phyloP scores from a whole-genome alignment of 192 early-diverging fungal species.

The Linnemannia zychae region DNA sequence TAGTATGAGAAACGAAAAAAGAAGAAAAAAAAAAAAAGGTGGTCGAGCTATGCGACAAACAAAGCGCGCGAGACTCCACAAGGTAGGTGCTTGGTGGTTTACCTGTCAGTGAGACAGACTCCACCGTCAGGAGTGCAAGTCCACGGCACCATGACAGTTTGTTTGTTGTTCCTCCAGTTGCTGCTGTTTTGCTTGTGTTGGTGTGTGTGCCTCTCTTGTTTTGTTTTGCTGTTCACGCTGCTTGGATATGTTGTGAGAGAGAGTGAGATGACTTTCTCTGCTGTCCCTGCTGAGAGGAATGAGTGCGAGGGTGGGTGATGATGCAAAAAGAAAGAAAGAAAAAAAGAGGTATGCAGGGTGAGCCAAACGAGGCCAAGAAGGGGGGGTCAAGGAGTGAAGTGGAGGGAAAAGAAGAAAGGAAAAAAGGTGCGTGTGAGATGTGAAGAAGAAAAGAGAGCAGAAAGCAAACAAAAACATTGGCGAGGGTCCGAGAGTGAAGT shows the following conservation, averaged over 20 bases:
- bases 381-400: not conserved
- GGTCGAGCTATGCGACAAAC: not conserved
- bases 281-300: not conserved
- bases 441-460: not conserved
- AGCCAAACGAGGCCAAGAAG: not conserved
- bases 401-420: not conserved
- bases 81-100: not conserved
- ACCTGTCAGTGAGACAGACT: conserved; percentile 10
- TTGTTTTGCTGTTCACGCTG: not conserved
- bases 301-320: not conserved
- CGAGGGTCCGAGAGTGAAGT: not conserved
- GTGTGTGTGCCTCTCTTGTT: not conserved
- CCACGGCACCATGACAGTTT: conserved; percentile 15
- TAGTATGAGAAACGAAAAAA: not conserved
- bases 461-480: not conserved
- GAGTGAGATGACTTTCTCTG: not conserved
- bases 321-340: not conserved
- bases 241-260: not conserved
- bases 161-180: no score
- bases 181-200: not conserved
- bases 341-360: not conserved
- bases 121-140: conserved; percentile 15
- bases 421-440: not conserved
- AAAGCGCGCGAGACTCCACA: not conserved
- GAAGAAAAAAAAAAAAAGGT: not conserved